Evolutionary conservation across 495 filamentous ascomycete genomes (phyloP).

Genomic region (Aspergillus hancockii): DNA sequence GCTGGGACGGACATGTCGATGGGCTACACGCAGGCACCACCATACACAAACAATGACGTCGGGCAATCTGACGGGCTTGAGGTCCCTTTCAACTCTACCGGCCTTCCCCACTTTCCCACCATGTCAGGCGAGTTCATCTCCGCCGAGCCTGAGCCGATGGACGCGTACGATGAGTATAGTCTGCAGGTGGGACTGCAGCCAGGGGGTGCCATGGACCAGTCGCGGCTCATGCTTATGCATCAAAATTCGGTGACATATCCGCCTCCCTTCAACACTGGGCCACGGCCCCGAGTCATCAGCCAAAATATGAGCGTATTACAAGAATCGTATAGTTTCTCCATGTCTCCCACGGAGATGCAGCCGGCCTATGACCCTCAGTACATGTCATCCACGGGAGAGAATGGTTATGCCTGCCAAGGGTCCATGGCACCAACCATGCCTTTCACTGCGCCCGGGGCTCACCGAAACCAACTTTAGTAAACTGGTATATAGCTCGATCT

Average conservation of each 20-base stretch:
- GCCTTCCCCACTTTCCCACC: slow-evolving; percentile 23
- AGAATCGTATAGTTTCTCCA: slow-evolving; percentile 26
- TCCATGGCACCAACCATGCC: slow-evolving; percentile 17
- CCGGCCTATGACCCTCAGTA: slow-evolving; percentile 17
- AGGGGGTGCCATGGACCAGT: slow-evolving; percentile 15
- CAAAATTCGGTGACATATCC: slow-evolving; percentile 42
- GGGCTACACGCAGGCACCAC: slow-evolving; percentile 24
- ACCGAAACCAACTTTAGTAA: slow-evolving; percentile 14
- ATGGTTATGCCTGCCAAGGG: slow-evolving; percentile 16
- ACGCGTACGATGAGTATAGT: slow-evolving; percentile 18
- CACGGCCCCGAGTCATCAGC: slow-evolving; percentile 24
- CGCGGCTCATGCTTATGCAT: slow-evolving; percentile 26
- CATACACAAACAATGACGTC: slow-evolving; percentile 24
- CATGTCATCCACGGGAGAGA: slow-evolving; percentile 18
- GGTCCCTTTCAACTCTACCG: slow-evolving; percentile 17
- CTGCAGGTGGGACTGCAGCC: slow-evolving; percentile 13
- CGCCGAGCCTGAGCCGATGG: slow-evolving; percentile 32
- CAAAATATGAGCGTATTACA: slow-evolving; percentile 25
- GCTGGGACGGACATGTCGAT: slow-evolving; percentile 11
- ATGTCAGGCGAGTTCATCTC: slow-evolving; percentile 33
- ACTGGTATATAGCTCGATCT: slow-evolving; percentile 3
- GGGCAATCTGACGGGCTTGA: slow-evolving; percentile 10
- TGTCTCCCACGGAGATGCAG: slow-evolving; percentile 25
- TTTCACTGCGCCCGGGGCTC: slow-evolving; percentile 17
- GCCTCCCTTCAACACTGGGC: slow-evolving; percentile 37